Evolutionary conservation across 2,329 filamentous ascomycete species (phyloP).

Genomic region (Aspergillaceae sp.): DNA sequence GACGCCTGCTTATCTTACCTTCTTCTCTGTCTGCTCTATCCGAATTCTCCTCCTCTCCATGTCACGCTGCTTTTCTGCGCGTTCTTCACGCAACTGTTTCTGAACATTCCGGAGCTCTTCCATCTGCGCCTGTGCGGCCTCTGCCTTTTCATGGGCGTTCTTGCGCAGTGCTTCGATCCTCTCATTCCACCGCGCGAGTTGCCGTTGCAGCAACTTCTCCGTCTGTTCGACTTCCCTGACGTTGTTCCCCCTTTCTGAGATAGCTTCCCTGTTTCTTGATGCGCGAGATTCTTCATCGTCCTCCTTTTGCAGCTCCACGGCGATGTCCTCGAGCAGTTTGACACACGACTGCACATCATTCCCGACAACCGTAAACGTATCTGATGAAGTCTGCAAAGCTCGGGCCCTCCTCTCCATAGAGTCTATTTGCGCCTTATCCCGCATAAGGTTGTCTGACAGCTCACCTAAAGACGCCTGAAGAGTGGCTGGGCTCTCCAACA

Average conservation of each 20-base stretch:
- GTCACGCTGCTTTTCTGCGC: slow-evolving; percentile 76
- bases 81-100: slow-evolving; percentile 71
- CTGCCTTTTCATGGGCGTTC: slow-evolving; percentile 71
- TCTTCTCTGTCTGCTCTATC: slow-evolving; percentile 98
- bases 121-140: slow-evolving; percentile 78
- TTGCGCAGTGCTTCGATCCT: slow-evolving; percentile 75
- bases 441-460: slow-evolving; percentile 65
- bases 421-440: slow-evolving; percentile 79
- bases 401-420: slow-evolving; percentile 76
- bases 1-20: slow-evolving; percentile 49
- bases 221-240: slow-evolving; percentile 86
- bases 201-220: slow-evolving; percentile 72
- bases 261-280: slow-evolving; percentile 71
- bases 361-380: slow-evolving; percentile 77
- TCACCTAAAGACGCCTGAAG: slow-evolving; percentile 76
- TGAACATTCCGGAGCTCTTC: slow-evolving; percentile 77
- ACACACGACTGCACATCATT: slow-evolving; percentile 81
- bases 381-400: slow-evolving; percentile 81
- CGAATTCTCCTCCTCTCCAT: slow-evolving; percentile 87
- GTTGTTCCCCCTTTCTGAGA: slow-evolving; percentile 80
- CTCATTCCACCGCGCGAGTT: slow-evolving; percentile 77
- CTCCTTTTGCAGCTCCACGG: slow-evolving; percentile 75
- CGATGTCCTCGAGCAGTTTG: slow-evolving; percentile 80
- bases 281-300: slow-evolving; percentile 81
- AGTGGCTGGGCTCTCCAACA: slow-evolving; percentile 74